Conservation (phyloP, 108 stramenopile species). For the Aureococcus anophagefferens region DNA sequence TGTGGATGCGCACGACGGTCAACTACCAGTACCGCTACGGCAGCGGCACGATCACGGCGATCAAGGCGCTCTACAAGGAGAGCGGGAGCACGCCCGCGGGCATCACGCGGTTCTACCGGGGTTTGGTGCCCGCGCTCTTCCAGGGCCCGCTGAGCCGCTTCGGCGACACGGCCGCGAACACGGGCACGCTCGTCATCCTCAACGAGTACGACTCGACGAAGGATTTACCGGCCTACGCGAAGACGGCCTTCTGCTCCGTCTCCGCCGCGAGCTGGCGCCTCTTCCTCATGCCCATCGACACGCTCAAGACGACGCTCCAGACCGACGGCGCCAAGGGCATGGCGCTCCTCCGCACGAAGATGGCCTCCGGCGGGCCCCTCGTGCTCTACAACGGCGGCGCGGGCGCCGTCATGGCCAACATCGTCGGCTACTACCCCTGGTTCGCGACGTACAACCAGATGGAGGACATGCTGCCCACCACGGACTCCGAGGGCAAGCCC, state of each 20-base stretch:
- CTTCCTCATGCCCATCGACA: conserved; percentile 88
- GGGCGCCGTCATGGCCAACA: conserved; percentile 85
- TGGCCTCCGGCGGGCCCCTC: conserved; percentile 65
- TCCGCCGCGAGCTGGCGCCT: conserved; percentile 86
- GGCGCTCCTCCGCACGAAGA: conserved; percentile 67
- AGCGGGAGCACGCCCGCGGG: conserved; percentile 12
- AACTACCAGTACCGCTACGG: conserved; percentile 32
- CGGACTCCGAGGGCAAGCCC: neutral
- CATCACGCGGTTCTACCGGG: conserved; percentile 39
- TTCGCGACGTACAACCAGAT: conserved; percentile 68
- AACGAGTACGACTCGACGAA: conserved; percentile 64
- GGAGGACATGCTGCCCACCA: conserved; percentile 48
- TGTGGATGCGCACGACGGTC: conserved; percentile 29
- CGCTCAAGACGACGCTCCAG: conserved; percentile 85
- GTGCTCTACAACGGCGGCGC: conserved; percentile 85
- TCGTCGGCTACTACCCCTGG: conserved; percentile 93
- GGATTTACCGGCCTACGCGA: conserved; percentile 34
- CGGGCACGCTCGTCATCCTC: conserved; percentile 72
- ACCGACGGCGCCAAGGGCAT: conserved; percentile 69
- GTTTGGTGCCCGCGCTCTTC: conserved; percentile 43
- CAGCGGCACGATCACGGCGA: conserved; percentile 11
- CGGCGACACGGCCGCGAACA: conserved; percentile 93
- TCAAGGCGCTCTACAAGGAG: conserved; percentile 27
- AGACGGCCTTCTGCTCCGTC: conserved; percentile 68
- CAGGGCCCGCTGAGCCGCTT: conserved; percentile 81